phyloP scores from a whole-genome alignment of 768 basidiomycete species.

The Strobilomyces confusus region DNA sequence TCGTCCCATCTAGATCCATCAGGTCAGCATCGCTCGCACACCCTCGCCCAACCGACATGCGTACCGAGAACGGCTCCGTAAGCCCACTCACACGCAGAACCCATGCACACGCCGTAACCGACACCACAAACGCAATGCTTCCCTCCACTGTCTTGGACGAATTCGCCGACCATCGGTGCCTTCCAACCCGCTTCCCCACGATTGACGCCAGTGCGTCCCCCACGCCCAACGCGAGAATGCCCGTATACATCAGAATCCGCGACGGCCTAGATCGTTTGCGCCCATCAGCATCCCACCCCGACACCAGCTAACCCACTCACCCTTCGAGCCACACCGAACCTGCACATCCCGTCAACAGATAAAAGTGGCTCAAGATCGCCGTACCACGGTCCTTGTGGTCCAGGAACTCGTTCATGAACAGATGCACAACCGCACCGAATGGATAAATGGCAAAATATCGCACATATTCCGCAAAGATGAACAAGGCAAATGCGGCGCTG shows the following conservation, averaged over 20 bases:
- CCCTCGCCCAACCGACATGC: constrained; percentile 3
- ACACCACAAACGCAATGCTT: constrained; percentile 72
- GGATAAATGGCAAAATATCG: constrained; percentile 99
- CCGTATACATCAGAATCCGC: constrained; percentile 67
- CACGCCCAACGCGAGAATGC: constrained; percentile 83
- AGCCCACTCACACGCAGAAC: constrained; percentile 66
- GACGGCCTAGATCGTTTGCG: constrained; percentile 35
- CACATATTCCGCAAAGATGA: constrained; percentile 95
- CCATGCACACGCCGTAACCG: constrained; percentile 68
- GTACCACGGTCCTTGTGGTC: constrained; percentile 94
- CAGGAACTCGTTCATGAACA: constrained; percentile 97
- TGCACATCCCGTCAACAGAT: constrained; percentile 92
- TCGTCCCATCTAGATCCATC: constrained; percentile 50
- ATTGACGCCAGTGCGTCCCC: constrained; percentile 96
- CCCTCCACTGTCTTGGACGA: constrained; percentile 92
- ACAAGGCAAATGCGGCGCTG: constrained; percentile 90
- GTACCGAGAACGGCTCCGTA: constrained; percentile 76
- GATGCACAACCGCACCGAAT: constrained; percentile 86
- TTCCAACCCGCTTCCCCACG: constrained; percentile 81
- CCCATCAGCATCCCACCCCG: constrained; percentile 8
- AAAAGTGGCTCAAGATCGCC: constrained; percentile 96
- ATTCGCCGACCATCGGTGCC: constrained; percentile 76
- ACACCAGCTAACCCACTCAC: constrained; percentile 40
- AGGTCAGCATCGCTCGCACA: constrained; percentile 15
- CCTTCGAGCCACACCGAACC: constrained; percentile 94